phyloP scores from a whole-genome alignment of 495 filamentous ascomycete species.

The Hypomontagnella submonticulosa region DNA sequence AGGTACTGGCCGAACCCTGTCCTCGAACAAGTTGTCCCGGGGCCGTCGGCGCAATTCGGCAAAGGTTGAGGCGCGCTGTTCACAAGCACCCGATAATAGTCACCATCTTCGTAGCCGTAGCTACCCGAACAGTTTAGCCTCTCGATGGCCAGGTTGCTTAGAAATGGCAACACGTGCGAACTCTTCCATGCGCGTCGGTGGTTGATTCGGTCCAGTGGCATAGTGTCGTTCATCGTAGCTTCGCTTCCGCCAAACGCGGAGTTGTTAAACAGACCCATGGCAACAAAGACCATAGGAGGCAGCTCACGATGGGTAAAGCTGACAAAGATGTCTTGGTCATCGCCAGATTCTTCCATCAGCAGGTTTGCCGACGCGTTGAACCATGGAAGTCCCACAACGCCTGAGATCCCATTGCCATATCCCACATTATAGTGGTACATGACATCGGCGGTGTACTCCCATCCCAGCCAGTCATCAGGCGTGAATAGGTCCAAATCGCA shows the following conservation, averaged over 20 bases:
- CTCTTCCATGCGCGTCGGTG: conserved; percentile 59
- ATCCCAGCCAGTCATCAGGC: conserved; percentile 61
- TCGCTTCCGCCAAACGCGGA: conserved; percentile 55
- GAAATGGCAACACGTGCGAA: conserved; percentile 56
- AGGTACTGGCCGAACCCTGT: conserved; percentile 46
- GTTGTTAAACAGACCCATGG: conserved; percentile 63
- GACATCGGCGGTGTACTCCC: conserved; percentile 61
- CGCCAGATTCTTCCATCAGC: conserved; percentile 43
- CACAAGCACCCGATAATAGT: conserved; percentile 52
- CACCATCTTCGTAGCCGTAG: conserved; percentile 49
- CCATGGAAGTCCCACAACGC: conserved; percentile 61
- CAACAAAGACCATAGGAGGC: conserved; percentile 59
- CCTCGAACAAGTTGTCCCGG: conserved; percentile 52
- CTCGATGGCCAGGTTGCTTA: conserved; percentile 58
- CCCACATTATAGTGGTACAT: conserved; percentile 62
- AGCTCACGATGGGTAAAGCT: conserved; percentile 64
- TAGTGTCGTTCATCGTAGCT: conserved; percentile 56
- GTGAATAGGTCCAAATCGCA: conserved; percentile 57
- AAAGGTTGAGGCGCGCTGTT: conserved; percentile 52
- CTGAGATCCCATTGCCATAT: conserved; percentile 55
- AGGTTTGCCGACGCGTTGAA: conserved; percentile 55
- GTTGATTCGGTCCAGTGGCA: conserved; percentile 61
- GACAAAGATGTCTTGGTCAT: conserved; percentile 57
- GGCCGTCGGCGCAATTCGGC: conserved; percentile 49
- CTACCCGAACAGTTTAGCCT: conserved; percentile 52